Conservation (phyloP, 345 rosid species). For the Noccaea bulbosa region DNA sequence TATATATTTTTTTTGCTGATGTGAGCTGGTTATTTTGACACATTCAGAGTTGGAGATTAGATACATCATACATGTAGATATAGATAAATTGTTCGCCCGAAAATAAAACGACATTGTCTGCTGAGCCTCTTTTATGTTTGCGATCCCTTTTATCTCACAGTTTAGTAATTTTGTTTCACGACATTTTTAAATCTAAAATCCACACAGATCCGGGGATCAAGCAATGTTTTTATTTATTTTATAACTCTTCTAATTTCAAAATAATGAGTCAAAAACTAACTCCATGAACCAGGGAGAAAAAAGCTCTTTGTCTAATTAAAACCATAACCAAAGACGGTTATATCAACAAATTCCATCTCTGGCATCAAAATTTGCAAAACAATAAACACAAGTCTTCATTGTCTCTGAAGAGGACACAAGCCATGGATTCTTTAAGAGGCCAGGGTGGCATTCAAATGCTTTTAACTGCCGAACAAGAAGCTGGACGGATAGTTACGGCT, state of each 20-base stretch:
- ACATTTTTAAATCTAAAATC: not conserved
- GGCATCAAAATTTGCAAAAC: slow-evolving; percentile 14
- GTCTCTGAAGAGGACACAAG: slow-evolving; percentile 23
- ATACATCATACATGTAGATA: not conserved
- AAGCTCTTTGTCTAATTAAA: slow-evolving; percentile 23
- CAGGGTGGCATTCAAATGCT: slow-evolving; percentile 50
- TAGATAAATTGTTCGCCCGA: not conserved
- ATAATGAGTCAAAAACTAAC: slow-evolving; percentile 41
- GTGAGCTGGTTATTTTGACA: not conserved
- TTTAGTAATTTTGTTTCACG: not conserved
- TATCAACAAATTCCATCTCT: slow-evolving; percentile 31
- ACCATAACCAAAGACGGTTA: slow-evolving; percentile 23
- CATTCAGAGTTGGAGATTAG: not conserved
- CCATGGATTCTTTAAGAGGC: slow-evolving; percentile 47
- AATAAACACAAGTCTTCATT: slow-evolving; percentile 31
- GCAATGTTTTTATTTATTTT: not conserved
- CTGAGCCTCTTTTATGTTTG: not conserved
- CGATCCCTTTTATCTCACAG: not conserved
- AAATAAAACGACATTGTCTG: not conserved
- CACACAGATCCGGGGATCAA: not conserved
- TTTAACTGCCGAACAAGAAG: slow-evolving; percentile 50
- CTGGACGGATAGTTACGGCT: slow-evolving; percentile 40
- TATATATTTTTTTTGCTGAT: not conserved
- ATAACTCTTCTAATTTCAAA: not conserved
- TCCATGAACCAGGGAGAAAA: slow-evolving; percentile 44